These are phyloP conservation scores for Chrysosporium queenslandicum DNA, from an alignment of 2,329 filamentous ascomycete genomes.

Conservation along the genomic window DNA sequence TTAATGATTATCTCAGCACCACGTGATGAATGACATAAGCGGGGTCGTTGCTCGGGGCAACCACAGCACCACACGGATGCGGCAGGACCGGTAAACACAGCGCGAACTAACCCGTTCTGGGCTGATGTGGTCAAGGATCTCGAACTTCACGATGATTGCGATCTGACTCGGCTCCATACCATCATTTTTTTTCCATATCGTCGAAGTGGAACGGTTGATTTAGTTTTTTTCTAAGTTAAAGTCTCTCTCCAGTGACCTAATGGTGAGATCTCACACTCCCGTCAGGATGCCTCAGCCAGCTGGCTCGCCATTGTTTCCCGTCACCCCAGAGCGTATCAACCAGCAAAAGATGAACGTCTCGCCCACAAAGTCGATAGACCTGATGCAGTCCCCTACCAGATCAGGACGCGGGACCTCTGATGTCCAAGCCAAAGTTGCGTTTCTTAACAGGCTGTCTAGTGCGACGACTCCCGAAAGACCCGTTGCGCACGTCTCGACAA, in stretches of 20 bases:
- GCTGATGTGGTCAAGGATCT: neutral
- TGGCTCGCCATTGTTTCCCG: slow-evolving; percentile 33
- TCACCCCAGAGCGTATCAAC: slow-evolving; percentile 43
- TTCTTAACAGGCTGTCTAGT: slow-evolving; percentile 37
- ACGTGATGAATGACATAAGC: slow-evolving; percentile 1
- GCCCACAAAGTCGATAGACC: slow-evolving; percentile 31
- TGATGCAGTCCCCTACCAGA: slow-evolving; percentile 30
- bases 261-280: slow-evolving; percentile 1
- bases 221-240: neutral
- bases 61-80: neutral
- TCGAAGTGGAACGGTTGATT: neutral
- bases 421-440: slow-evolving; percentile 42
- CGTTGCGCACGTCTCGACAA: slow-evolving; percentile 27
- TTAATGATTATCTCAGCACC: neutral
- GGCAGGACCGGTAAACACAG: neutral
- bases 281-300: slow-evolving; percentile 21
- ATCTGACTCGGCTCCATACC: neutral
- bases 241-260: neutral
- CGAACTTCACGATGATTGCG: neutral
- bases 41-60: slow-evolving; percentile 1
- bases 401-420: slow-evolving; percentile 32
- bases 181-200: neutral
- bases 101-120: neutral
- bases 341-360: slow-evolving; percentile 36
- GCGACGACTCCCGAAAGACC: slow-evolving; percentile 23